Percentiles rank a stretch among this genome's conserved stretches.
Conservation (phyloP, 2,329 filamentous ascomycete species). For the Talaromyces albobiverticillius region DNA sequence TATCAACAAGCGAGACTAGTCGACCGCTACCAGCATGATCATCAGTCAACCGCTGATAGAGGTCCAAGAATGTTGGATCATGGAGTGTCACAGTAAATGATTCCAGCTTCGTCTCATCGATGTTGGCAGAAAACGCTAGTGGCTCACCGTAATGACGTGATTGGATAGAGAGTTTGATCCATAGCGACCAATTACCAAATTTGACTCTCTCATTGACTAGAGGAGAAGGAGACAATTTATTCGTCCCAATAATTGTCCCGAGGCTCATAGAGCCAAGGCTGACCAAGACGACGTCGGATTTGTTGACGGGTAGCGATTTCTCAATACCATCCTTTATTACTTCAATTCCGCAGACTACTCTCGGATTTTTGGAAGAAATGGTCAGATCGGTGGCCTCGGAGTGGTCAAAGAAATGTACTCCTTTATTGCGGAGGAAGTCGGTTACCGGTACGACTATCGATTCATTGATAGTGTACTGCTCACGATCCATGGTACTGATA, state of each 20-base stretch:
- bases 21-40: slow-evolving; percentile 35
- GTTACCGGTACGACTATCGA: slow-evolving; percentile 25
- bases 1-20: slow-evolving; percentile 35
- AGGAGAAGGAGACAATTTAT: slow-evolving; percentile 19
- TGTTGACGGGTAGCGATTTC: slow-evolving; percentile 24
- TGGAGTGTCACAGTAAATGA: slow-evolving; percentile 30
- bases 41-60: slow-evolving; percentile 22
- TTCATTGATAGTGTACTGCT: slow-evolving; percentile 25
- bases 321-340: slow-evolving; percentile 21
- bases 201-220: slow-evolving; percentile 18
- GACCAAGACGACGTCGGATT: slow-evolving; percentile 36
- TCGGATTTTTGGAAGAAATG: slow-evolving; percentile 20
- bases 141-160: slow-evolving; percentile 34
- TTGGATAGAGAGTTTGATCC: slow-evolving; percentile 33
- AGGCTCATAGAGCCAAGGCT: slow-evolving; percentile 40
- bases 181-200: slow-evolving; percentile 36
- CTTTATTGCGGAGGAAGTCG: slow-evolving; percentile 21
- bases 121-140: background rate
- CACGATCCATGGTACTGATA: slow-evolving; percentile 22
- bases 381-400: slow-evolving; percentile 20
- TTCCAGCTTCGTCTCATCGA: slow-evolving; percentile 10
- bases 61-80: slow-evolving; percentile 21
- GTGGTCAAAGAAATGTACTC: slow-evolving; percentile 28
- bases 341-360: slow-evolving; percentile 28
- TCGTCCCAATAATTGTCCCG: slow-evolving; percentile 31